Percentiles rank a stretch among this genome's conserved stretches.
phyloP scores from a whole-genome alignment of 129 eudicot species.

The Tagetes erecta region DNA sequence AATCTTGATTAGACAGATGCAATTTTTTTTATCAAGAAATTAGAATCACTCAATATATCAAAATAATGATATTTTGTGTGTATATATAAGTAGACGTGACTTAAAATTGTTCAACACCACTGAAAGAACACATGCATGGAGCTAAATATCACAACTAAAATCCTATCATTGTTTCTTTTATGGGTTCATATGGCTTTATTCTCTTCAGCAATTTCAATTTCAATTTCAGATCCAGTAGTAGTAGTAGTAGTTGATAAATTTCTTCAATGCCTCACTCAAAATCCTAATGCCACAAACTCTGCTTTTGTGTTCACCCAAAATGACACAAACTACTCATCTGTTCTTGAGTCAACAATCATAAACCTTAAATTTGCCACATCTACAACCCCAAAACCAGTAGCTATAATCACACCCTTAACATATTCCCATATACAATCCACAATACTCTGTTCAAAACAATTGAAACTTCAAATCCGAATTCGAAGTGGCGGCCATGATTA shows the following conservation, averaged over 20 bases:
- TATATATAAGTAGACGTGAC: background rate
- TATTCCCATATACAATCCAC: constrained; percentile 22
- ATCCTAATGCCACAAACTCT: constrained; percentile 3
- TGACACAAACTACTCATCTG: constrained; percentile 8
- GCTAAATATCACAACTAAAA: background rate
- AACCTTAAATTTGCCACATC: constrained; percentile 25
- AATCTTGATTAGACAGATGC: too few species aligned
- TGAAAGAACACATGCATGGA: background rate
- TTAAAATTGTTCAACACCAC: background rate
- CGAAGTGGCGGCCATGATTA: constrained; percentile 33
- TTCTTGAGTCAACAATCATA: constrained; percentile 23
- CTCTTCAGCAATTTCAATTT: constrained; percentile 12
- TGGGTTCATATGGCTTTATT: background rate
- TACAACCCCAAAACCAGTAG: constrained; percentile 19
- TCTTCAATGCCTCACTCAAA: constrained; percentile 14
- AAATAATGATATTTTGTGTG: background rate
- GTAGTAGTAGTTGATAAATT: constrained; percentile 8
- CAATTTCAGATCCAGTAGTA: constrained; percentile 4
- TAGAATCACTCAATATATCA: background rate
- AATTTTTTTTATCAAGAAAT: too few species aligned
- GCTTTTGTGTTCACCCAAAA: constrained; percentile 19
- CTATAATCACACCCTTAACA: constrained; percentile 22
- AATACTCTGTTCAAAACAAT: constrained; percentile 6
- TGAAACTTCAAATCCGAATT: constrained; percentile 10
- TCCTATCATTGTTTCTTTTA: background rate